Evolutionary conservation across 2,329 filamentous ascomycete genomes (phyloP), one percentile per base, ranked within the genome.

Genomic region (Didymella pomorum): DNA sequence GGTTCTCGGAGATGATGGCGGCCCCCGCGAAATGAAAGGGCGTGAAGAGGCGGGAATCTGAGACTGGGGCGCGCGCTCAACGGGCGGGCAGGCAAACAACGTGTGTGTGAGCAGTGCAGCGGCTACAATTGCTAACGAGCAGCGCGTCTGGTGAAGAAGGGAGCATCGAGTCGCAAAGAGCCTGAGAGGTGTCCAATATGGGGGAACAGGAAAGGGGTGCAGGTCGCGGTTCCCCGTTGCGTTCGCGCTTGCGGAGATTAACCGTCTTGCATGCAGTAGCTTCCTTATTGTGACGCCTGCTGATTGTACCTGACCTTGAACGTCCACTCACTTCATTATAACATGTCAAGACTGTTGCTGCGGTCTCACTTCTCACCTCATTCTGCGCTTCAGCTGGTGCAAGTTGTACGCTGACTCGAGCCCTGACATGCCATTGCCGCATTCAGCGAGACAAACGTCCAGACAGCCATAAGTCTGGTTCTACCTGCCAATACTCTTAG

Each of bases 11-110:
- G 59, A 69, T 67, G 68, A 70, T 55, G 52, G 61, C 61, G 67
- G 64, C 37, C 60, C 56, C 50, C 53, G 69, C 65, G 69, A 73
- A 71, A 71, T 74, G 70, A 71, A 70, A 59, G 64, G 62, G 64
- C 61, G 63, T 58, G 54, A 60, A 26, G 56, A 56, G 49, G 58
- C 63, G 56, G 56, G 37, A 46, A 45, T 49, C 51, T 63, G 66
- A 63, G 61, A 66, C 60, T 62, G 54, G 45, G 31, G 54, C 48
- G 52, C 61, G 54, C 52, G 39, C 42, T 28, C 28, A 48, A 39
- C 56, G 52, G 54, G 53, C 55, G 48, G 57, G 35, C 21, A 47
- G 33, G 42, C 57, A 42, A 57, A 52, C 46, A 51, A 25, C 42
- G 42, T 41, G 47, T 21, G 56, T 60, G 55, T 48, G 61, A 44